A percentile compares a stretch with the other conserved stretches of the same genome.
Conservation (phyloP, 495 filamentous ascomycete species). For the Podospora fimiseda region DNA sequence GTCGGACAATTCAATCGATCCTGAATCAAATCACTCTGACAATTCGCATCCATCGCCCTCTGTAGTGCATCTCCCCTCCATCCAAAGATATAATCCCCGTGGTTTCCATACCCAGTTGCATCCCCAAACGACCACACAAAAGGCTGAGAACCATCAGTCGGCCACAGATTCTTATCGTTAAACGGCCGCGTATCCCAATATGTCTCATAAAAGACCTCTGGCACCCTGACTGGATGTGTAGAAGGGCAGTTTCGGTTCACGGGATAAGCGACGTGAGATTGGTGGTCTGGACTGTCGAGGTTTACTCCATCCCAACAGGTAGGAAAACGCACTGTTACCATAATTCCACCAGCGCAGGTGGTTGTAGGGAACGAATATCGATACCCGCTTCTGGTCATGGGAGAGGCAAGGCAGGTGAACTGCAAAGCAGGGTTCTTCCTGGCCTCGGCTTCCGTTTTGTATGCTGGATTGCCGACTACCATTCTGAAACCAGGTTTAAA, state of each 20-base stretch:
- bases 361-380: conserved; percentile 25
- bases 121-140: conserved; percentile 44
- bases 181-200: conserved; percentile 35
- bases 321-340: conserved; percentile 30
- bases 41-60: conserved; percentile 34
- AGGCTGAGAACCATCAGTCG: conserved; percentile 36
- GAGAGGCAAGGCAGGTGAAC: conserved; percentile 27
- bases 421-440: conserved; percentile 31
- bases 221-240: conserved; percentile 28
- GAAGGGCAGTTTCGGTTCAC: conserved; percentile 26
- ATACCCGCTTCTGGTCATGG: conserved; percentile 22
- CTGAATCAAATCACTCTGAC: conserved; percentile 24
- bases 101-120: conserved; percentile 31
- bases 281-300: conserved; percentile 30
- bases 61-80: conserved; percentile 32
- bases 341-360: conserved; percentile 31
- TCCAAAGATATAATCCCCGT: conserved; percentile 35
- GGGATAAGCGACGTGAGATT: conserved; percentile 35
- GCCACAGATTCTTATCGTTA: conserved; percentile 35
- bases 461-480: conserved; percentile 56
- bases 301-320: conserved; percentile 25
- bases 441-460: conserved; percentile 19
- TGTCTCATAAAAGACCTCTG: conserved; percentile 39
- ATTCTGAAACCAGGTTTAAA: conserved; percentile 59
- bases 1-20: conserved; percentile 24